Evolutionary conservation across 2,329 filamentous ascomycete species (phyloP), one percentile per base, ranked within the genome.

Genomic region (Coleophoma cylindrospora): DNA sequence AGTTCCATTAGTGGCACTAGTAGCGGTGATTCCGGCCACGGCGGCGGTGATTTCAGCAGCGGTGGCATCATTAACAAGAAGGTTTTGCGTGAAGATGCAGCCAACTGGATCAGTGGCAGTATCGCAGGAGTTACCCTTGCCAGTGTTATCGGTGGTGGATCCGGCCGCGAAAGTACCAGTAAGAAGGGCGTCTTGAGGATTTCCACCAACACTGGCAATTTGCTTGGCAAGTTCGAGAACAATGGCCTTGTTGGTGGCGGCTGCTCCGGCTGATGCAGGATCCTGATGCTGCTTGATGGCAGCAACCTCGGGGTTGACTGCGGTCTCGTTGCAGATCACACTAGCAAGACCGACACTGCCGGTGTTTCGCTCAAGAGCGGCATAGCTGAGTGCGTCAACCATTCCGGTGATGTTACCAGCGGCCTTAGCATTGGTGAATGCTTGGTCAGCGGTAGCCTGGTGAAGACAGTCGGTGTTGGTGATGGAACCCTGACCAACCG

Each of bases 211-310:
- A 4, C 71, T 68, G 17, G 75, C 74, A 47, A 87, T 77, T 67
- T 86, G 79, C 47, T 71, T 67, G 15, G 83, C 83, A 3, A 86
- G 70, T 41, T 74, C 74, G 7, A 84, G 70, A 43, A 79, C 75
- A 56, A 86, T 78, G 34, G 72, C 70, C 70, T 84, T 84, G 72
- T 87, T 87, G 44, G 71, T 68, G 1, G 64, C 74, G 13, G 75
- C 73, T 12, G 82, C 79, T 40, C 74, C 75, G 3, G 72, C 62
- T 1, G 79, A 79, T 17, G 83, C 84, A 27, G 84, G 81, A 63
- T 87, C 84, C 68, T 87, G 83, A 67, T 87, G 83, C 67, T 85
- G 81, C 48, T 72, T 68, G 52, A 87, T 64, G 40, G 80, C 80
- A 27, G 74, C 77, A 59, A 87, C 84, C 69, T 87, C 83, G 3